Base-by-base conservation (phyloP, 1,139 yeast genomes). In the Suhomyces chickasaworum region DNA sequence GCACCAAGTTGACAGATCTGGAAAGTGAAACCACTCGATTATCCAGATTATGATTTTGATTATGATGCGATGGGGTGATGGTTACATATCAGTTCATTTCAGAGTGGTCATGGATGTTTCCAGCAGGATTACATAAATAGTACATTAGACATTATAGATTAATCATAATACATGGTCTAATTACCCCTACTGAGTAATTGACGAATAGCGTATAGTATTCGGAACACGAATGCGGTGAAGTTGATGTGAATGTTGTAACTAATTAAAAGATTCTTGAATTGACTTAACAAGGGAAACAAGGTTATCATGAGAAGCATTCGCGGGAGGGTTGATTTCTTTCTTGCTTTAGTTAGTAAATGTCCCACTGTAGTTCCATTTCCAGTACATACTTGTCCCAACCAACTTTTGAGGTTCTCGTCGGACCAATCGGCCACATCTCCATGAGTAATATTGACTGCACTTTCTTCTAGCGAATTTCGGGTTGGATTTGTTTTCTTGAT, bases 251-350 rank as follows among this genome's bases (percentile, higher is more conserved):
- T 27, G 32, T 37, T 37, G 32, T 22, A 16, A n/a, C 32, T 37
- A 23, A 37, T 13, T n/a, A 52, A 55, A 39, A 63, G 56, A 56
- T 54, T 65, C 66, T 56, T 69, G 66, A 59, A 69, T 63, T 58
- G 80, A 68, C 50, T 65, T 66, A 65, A 72, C 78, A 64, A 77
- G 73, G 69, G 80, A 58, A 56, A 76, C 69, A 66, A 77, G 75
- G 62, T 73, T 71, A 61, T 68, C 69, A 61, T 65, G 71, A 62
- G 76, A 60, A 64, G 78, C 75, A 64, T 70, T 66, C 60, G 71
- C 67, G 53, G 82, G 80, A 61, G 75, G 65, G 53, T 61, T 58
- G 65, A 77, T 65, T 56, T 76, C 79, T 67, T 75, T 75, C 77
- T 72, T 54, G 47, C 45, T 46, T 50, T 43, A 33, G 75, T 66